Evolutionary conservation across 306 rosid species (phyloP), one percentile per base, ranked within the genome.

Genomic region (Arachis stenosperma): DNA sequence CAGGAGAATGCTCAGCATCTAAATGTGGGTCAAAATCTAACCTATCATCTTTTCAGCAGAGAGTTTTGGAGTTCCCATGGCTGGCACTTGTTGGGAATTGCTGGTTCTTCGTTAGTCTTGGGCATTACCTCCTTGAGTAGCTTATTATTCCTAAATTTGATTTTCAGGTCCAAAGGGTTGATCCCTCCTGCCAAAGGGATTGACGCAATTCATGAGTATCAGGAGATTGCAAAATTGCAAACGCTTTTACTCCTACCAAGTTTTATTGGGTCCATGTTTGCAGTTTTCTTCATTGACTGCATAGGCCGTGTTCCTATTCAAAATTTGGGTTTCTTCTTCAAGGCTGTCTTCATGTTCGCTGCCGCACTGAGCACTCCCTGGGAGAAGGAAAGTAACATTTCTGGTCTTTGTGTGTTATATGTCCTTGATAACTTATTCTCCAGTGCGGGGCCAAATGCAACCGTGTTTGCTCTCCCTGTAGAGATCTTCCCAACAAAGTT

Each of bases 321-420:
- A 68, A 9, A 87, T 66, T 82, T 90, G 87, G 98, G 98, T 0
- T 93, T 93, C 82, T 87, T 90, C 76, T 87, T 89, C 90, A 93
- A 90, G 97, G 89, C 98, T 0, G 88, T 90, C 8, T 93, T 93
- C 88, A 93, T 93, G 98, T 90, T 93, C 62, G 96, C 96, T 2
- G 64, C 90, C 0, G 97, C 96, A 75, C 98, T 97, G 3, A 90
- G 90, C 76, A 36, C 90, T 55, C 98, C 90, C 55, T 93, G 97
- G 97, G 90, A 74, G 1, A 1, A 75, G 53, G 75, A 60, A 39
- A 73, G 67, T 0, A 77, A 90, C 88, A 47, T 72, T 17, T 55
- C 83, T 40, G 96, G 93, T 68, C 90, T 93, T 43, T 52, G 90
- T 10, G 82, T 64, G 17, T 86, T 93, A 69, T 93, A 93, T 73